These are phyloP conservation scores for Herpotrichia juniperi DNA, from an alignment of 2,329 filamentous ascomycete genomes.

Conservation along the genomic window DNA sequence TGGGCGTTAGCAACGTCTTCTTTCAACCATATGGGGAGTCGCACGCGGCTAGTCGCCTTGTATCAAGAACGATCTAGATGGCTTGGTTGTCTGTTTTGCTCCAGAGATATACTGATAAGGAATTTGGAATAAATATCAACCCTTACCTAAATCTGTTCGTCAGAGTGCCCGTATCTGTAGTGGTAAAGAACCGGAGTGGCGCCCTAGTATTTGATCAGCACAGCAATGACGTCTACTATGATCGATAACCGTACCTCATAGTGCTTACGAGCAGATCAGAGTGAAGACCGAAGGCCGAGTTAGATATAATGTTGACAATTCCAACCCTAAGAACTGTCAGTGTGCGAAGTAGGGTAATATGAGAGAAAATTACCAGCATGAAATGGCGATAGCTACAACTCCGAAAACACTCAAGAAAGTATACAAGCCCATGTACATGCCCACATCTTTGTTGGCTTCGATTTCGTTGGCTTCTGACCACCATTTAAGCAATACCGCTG, in stretches of 20 bases:
- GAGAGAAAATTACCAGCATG: not conserved
- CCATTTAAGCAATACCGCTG: slow-evolving; percentile 51
- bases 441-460: slow-evolving; percentile 27
- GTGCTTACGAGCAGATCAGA: too few relatives aligned
- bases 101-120: too few relatives aligned
- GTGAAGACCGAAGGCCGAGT: too few relatives aligned
- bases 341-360: too few relatives aligned
- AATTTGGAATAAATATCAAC: too few relatives aligned
- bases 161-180: not conserved
- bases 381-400: not conserved
- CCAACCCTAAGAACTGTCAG: too few relatives aligned
- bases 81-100: too few relatives aligned
- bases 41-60: too few relatives aligned
- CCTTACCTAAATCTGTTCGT: not conserved
- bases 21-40: not conserved
- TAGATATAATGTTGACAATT: too few relatives aligned
- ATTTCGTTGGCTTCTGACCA: slow-evolving; percentile 47
- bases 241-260: not conserved
- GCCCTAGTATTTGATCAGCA: not conserved
- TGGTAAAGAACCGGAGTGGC: not conserved
- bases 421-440: slow-evolving; percentile 9
- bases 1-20: not conserved
- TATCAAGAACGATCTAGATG: too few relatives aligned
- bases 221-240: too few relatives aligned
- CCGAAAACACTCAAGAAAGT: slow-evolving; percentile 15